Evolutionary conservation across 73 alveolate species (phyloP), one percentile per base, ranked within the genome.

Genomic region (Blepharisma stoltei): DNA sequence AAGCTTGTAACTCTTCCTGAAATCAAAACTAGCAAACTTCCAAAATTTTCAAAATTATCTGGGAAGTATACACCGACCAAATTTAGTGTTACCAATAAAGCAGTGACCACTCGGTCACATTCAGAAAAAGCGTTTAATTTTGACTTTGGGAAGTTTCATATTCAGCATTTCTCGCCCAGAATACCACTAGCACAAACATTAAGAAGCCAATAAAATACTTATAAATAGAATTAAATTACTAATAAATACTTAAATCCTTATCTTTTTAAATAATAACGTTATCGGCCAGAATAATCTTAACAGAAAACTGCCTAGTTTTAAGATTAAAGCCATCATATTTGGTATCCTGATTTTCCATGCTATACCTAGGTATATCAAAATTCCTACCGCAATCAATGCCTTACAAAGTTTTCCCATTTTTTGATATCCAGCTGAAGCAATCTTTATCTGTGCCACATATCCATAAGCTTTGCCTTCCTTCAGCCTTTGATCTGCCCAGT

Each of bases 251-350:
- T n/a, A n/a, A n/a, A 60, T 2, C 14, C 14, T 8, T 20, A 60
- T 8, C 73, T 60, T 0, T 14, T 38, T 38, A 14, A 52, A 52
- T 14, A 52, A 14, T 52, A 52, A 52, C 2, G 66, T 20, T 52
- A 52, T 14, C n/a, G 73, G 73, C 73, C 73, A 60, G 38, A 60
- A 60, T 14, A 60, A 25, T 25, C 23, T 60, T 9, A 14, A 8
- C 37, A 60, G 46, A 25, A 20, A 14, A 20, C 45, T 60, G 37
- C 14, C 14, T 9, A 60, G 11, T 20, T 25, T 60, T 38, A 60
- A 20, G 45, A 60, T n/a, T 25, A 14, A 14, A n/a, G 46, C 18
- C 14, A 25, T 8, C 18, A 9, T 20, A 9, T 14, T 20, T 60
- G 46, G 14, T 9, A 60, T 38, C 5, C 23, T 60, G 23, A 60